Percentiles rank a stretch among this genome's conserved stretches.
phyloP scores from a whole-genome alignment of 2,329 filamentous ascomycete species.

The Fonsecaea multimorphosa region DNA sequence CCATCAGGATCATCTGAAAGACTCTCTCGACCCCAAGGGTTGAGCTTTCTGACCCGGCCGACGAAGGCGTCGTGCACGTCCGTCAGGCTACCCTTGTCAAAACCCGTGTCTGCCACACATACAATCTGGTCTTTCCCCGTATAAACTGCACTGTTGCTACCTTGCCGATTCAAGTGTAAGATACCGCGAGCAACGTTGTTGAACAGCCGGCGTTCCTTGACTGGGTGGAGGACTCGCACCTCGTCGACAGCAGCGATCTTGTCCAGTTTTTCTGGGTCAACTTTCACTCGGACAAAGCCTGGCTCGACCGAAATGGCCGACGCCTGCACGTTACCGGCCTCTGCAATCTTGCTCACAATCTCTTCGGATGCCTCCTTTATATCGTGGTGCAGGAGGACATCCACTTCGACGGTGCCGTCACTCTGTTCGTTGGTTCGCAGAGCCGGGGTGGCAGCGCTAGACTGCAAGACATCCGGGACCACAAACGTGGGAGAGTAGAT shows the following conservation, averaged over 20 bases:
- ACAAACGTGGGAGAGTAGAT: conserved; percentile 1
- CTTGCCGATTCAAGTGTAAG: conserved; percentile 24
- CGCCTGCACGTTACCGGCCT: conserved; percentile 1
- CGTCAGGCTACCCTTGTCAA: conserved; percentile 33
- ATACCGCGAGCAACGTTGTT: conserved; percentile 37
- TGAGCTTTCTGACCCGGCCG: conserved; percentile 15
- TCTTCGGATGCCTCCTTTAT: neutral
- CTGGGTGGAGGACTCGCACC: conserved; percentile 27
- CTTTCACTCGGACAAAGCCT: neutral
- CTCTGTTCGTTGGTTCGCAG: neutral
- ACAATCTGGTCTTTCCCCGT: conserved; percentile 37
- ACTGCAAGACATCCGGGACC: neutral
- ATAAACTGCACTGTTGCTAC: conserved; percentile 20
- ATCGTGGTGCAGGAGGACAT: neutral
- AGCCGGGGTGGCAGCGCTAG: neutral
- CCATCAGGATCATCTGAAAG: conserved; percentile 33
- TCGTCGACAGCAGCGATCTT: conserved; percentile 12
- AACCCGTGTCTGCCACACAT: conserved; percentile 38
- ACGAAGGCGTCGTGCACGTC: conserved; percentile 37
- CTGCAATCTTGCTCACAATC: conserved; percentile 1
- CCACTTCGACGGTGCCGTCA: neutral
- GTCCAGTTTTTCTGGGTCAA: neutral
- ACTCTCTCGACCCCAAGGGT: neutral
- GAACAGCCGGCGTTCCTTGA: conserved; percentile 32
- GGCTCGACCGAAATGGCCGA: neutral